Evolutionary conservation across 768 basidiomycete species (phyloP).

Genomic region (Lactifluus pinguis): DNA sequence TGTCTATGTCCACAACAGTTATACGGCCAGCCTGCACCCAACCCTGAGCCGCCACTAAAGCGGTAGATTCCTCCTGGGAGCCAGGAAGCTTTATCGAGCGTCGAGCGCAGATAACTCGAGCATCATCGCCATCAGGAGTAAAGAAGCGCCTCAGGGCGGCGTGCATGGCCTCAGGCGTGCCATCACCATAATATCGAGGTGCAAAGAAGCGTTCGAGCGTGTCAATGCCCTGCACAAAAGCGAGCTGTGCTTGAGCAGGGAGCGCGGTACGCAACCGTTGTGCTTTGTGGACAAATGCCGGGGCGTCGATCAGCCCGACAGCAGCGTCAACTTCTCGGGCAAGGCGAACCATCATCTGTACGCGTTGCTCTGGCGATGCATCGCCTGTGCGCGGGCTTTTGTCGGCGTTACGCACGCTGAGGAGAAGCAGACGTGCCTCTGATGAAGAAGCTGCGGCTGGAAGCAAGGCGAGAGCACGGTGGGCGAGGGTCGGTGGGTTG

Average conservation of each 20-base stretch:
- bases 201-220: constrained; percentile 76
- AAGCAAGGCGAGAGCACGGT: constrained; percentile 56
- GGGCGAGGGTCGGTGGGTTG: constrained; percentile 85
- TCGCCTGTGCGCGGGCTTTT: constrained; percentile 64
- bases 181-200: constrained; percentile 54
- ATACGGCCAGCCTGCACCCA: constrained; percentile 48
- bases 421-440: constrained; percentile 67
- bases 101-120: constrained; percentile 57
- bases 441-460: constrained; percentile 29
- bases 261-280: constrained; percentile 46
- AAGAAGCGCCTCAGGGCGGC: constrained; percentile 50
- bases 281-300: constrained; percentile 83
- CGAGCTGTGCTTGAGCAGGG: constrained; percentile 38
- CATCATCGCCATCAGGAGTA: constrained; percentile 43
- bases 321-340: constrained; percentile 50
- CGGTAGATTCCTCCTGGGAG: constrained; percentile 23
- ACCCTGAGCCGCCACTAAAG: constrained; percentile 32
- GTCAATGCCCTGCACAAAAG: constrained; percentile 75
- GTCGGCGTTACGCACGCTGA: constrained; percentile 83
- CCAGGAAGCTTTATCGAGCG: constrained; percentile 29
- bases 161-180: constrained; percentile 43
- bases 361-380: constrained; percentile 64
- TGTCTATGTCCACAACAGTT: constrained; percentile 51
- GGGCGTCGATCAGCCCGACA: constrained; percentile 76
- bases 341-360: constrained; percentile 81